Evolutionary conservation across 768 basidiomycete genomes (phyloP).

Genomic region (Artomyces pyxidatus): DNA sequence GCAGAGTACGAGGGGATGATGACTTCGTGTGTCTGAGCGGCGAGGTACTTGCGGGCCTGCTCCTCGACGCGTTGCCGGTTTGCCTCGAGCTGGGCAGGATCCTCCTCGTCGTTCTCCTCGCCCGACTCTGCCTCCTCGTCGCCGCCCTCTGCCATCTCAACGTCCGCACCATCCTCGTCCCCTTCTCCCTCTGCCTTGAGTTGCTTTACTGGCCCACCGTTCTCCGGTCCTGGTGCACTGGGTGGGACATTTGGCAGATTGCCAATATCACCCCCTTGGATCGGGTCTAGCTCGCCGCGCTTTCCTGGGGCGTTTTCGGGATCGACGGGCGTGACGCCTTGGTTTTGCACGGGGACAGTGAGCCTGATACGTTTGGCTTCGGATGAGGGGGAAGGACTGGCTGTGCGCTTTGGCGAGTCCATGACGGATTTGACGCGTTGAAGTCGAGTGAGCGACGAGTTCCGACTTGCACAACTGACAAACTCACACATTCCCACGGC

Average conservation of each 20-base stretch:
- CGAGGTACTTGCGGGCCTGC: slow-evolving; percentile 89
- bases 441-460: too few relatives aligned
- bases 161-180: slow-evolving; percentile 61
- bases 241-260: slow-evolving; percentile 47
- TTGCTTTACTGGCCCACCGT: slow-evolving; percentile 25
- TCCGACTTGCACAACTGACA: not conserved
- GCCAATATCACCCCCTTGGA: slow-evolving; percentile 68
- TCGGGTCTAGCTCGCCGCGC: slow-evolving; percentile 81
- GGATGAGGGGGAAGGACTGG: slow-evolving; percentile 27
- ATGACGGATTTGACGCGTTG: slow-evolving; percentile 5
- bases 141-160: slow-evolving; percentile 73
- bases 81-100: slow-evolving; percentile 76
- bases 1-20: slow-evolving; percentile 95
- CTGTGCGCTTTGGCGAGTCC: slow-evolving; percentile 29
- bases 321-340: slow-evolving; percentile 71
- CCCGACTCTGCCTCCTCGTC: slow-evolving; percentile 74
- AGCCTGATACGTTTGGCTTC: slow-evolving; percentile 29
- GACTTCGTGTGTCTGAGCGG: slow-evolving; percentile 94
- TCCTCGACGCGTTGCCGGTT: slow-evolving; percentile 74
- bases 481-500: not conserved
- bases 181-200: slow-evolving; percentile 46
- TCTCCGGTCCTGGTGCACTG: slow-evolving; percentile 24
- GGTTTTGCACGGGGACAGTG: slow-evolving; percentile 31
- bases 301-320: slow-evolving; percentile 76
- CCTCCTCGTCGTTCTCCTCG: slow-evolving; percentile 81